Evolutionary conservation across 2,329 filamentous ascomycete genomes (phyloP).

Genomic region (Fusarium coicis): DNA sequence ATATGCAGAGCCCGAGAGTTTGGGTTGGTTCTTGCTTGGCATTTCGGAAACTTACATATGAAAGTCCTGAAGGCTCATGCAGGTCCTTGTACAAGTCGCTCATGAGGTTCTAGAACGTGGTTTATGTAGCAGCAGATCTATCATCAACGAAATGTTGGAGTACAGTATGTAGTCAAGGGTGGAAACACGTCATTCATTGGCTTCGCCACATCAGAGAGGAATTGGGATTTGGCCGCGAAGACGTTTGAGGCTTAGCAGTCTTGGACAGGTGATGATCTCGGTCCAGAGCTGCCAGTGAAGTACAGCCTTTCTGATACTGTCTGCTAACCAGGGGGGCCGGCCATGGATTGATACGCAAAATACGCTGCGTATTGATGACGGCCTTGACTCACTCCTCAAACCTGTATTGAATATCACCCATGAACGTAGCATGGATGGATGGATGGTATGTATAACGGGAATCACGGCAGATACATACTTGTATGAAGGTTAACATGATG

Average conservation of each 20-base stretch:
- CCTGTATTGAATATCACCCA: not conserved
- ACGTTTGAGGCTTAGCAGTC: slow-evolving; percentile 30
- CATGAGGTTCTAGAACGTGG: slow-evolving; percentile 14
- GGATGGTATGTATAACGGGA: not conserved
- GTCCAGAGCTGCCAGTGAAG: slow-evolving; percentile 1
- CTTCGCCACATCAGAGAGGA: slow-evolving; percentile 22
- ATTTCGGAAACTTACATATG: slow-evolving; percentile 1
- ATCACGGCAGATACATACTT: not conserved
- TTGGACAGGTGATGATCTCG: slow-evolving; percentile 10
- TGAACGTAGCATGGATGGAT: not conserved
- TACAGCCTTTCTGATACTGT: not conserved
- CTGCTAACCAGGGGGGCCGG: not conserved
- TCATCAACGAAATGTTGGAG: not conserved
- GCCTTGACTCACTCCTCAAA: not conserved
- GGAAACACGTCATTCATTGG: slow-evolving; percentile 20
- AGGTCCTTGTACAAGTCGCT: not conserved
- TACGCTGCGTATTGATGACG: slow-evolving; percentile 27
- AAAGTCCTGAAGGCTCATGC: not conserved
- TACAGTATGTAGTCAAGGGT: not conserved
- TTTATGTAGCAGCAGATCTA: slow-evolving; percentile 3
- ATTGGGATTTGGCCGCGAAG: slow-evolving; percentile 15
- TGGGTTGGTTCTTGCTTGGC: not conserved
- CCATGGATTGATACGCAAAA: not conserved
- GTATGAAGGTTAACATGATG: slow-evolving; percentile 15
- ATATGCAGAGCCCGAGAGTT: not conserved